Evolutionary conservation across 1,284 basidiomycete species (phyloP).

Genomic region (Ustilago nuda): DNA sequence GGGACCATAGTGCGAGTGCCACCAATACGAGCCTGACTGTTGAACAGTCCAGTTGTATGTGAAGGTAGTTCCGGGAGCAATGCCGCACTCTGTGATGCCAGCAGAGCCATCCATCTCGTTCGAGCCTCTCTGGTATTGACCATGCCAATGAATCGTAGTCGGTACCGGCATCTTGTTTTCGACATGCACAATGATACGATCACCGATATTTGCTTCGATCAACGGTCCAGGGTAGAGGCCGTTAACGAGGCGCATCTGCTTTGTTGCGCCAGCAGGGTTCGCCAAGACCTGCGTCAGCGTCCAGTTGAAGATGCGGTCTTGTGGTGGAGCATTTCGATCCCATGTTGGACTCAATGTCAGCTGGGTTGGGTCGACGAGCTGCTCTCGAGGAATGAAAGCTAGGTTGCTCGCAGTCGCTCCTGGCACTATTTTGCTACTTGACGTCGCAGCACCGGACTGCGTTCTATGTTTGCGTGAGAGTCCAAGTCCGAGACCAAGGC

Average conservation of each 20-base stretch:
- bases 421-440: slow-evolving; percentile 9
- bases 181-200: slow-evolving; percentile 58
- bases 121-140: slow-evolving; percentile 59
- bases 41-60: slow-evolving; percentile 57
- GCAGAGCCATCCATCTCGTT: slow-evolving; percentile 59
- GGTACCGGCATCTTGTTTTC: slow-evolving; percentile 53
- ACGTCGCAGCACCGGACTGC: slow-evolving; percentile 17
- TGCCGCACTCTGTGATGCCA: slow-evolving; percentile 66
- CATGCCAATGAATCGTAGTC: slow-evolving; percentile 63
- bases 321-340: slow-evolving; percentile 43
- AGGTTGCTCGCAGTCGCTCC: slow-evolving; percentile 31
- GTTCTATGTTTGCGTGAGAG: slow-evolving; percentile 59
- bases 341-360: slow-evolving; percentile 49
- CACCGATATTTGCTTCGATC: slow-evolving; percentile 59
- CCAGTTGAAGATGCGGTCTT: slow-evolving; percentile 54
- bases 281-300: slow-evolving; percentile 48
- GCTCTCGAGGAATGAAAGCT: slow-evolving; percentile 56
- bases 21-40: slow-evolving; percentile 72
- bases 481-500: slow-evolving; percentile 71
- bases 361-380: slow-evolving; percentile 36
- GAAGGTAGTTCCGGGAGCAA: slow-evolving; percentile 52
- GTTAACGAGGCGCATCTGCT: slow-evolving; percentile 60
- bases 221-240: slow-evolving; percentile 54
- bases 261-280: slow-evolving; percentile 52
- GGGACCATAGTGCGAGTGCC: slow-evolving; percentile 62